Base-by-base conservation (phyloP, 805 yeast species). In the Saturnispora ahearnii region DNA sequence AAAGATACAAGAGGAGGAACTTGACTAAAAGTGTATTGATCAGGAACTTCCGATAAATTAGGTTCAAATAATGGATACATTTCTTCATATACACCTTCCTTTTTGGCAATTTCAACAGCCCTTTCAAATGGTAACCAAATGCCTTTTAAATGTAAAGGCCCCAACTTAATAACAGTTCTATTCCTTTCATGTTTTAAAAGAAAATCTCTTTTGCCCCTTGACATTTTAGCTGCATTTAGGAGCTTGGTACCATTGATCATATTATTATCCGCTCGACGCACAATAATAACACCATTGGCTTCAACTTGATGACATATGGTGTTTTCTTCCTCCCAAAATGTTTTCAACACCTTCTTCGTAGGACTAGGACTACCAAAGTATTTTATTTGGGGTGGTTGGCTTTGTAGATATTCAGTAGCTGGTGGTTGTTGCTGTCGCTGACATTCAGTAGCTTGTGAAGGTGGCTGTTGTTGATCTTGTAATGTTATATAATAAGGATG, bases 121-220 rank as follows among this genome's bases (percentile, higher is more conserved):
- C 87, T 68, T 59, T 81, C 86, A 61, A 81, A 81, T 5, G 87
- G 87, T 47, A 81, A 79, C 87, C 87, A 81, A 37, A 81, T 87
- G 41, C 87, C 87, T 61, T 81, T 81, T 54, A 81, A 67, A 62
- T 81, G 84, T 85, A 81, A 81, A n/a, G 82, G 77, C n/a, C 87
- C 87, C 59, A 81, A 80, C 62, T 81, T 81, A 31, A 81, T 85
- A 38, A 81, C 87, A 58, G 79, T 81, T 37, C 87, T 69, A 18
- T 78, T 77, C 62, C 81, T 81, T 62, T 81, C 87, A 50, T 76
- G 71, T 62, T 81, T 81, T 46, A 81, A 68, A 50, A 81, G 81
- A 22, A 86, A 87, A 62, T 81, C 87, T 60, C 87, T 68, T 51
- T 86, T 70, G 33, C 87, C 87, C 58, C 87, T 70, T 13, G 86